These are phyloP conservation scores for Neurospora sp. DNA, from an alignment of 495 filamentous ascomycete species.

Conservation along the genomic window DNA sequence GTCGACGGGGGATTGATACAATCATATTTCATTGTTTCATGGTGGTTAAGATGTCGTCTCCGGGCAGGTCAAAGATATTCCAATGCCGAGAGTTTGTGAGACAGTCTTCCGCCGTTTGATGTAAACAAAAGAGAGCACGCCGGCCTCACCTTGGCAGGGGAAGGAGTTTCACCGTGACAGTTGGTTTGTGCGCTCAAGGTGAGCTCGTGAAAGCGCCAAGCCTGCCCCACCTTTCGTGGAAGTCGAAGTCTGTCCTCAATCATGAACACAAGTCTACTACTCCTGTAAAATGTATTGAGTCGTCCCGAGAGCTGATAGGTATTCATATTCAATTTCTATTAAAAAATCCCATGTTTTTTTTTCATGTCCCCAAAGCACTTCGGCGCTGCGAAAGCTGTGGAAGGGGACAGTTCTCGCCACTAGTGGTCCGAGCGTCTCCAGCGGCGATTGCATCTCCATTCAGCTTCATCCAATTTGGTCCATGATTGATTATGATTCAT, in stretches of 20 bases:
- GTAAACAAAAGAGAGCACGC: neutral
- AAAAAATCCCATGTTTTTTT: too few species aligned
- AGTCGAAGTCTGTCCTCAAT: neutral
- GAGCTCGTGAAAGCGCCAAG: neutral
- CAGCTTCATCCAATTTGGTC: neutral
- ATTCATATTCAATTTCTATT: too few species aligned
- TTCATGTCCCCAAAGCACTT: neutral
- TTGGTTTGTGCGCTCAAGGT: neutral
- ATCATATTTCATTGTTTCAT: fast-evolving
- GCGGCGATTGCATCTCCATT: neutral
- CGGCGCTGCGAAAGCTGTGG: neutral
- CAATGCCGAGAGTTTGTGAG: neutral
- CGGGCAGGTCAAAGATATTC: neutral
- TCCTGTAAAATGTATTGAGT: too few species aligned
- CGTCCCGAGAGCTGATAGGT: too few species aligned
- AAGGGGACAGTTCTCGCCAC: neutral
- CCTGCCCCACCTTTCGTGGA: neutral
- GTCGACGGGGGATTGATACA: neutral
- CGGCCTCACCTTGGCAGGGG: neutral
- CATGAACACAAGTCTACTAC: neutral
- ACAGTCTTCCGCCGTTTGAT: neutral
- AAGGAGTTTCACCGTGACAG: neutral
- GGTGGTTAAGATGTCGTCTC: fast-evolving
- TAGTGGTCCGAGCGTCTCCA: neutral
- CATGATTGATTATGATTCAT: neutral